Base-by-base conservation (phyloP, 495 filamentous ascomycete species). In the Aspergillus homomorphus region DNA sequence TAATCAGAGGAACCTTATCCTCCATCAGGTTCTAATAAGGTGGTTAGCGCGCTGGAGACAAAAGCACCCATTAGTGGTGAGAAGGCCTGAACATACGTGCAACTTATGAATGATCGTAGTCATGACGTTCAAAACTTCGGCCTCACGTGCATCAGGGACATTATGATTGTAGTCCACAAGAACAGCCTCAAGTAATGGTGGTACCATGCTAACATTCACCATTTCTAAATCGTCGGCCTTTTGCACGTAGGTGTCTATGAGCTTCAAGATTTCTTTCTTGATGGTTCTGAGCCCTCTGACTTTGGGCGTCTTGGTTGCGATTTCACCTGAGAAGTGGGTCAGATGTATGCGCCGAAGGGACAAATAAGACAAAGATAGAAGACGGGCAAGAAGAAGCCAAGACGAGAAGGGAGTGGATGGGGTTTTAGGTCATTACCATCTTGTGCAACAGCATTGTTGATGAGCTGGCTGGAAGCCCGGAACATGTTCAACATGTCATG, bases 401-500 rank as follows among this genome's bases (percentile, higher is more conserved):
- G 49, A 0, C 14, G 19, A 19, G 24, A 53, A 12, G 42, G 53
- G n/a, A 57, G 23, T 28, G 45, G 18, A 46, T 59, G 26, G 45
- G n/a, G 33, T n/a, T n/a, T n/a, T 21, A 51, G 15, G 26, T 57
- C 62, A 77, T 74, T 78, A 93, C 93, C 94, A 58, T 97, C 91
- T 65, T 85, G 84, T 45, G 84, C 84, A 42, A 99, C 90, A 59
- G 89, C 87, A 67, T 93, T 89, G 26, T 94, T 97, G 61, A 99
- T 97, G 62, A 99, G 85, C 68, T 90, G 82, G 66, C 92, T 96
- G n/a, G 91, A 91, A 28, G 93, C 92, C 49, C 91, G 87, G 66
- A 97, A 99, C 94, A 99, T 98, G 61, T 91, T 91, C 45, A 99
- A 77, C 95, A 99, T 98, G 70, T 99, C 95, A 68, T 93, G 85